A percentile compares a stretch with the other conserved stretches of the same genome.
Evolutionary conservation across 2,329 filamentous ascomycete genomes (phyloP).

Genomic region (Amphichorda felina): DNA sequence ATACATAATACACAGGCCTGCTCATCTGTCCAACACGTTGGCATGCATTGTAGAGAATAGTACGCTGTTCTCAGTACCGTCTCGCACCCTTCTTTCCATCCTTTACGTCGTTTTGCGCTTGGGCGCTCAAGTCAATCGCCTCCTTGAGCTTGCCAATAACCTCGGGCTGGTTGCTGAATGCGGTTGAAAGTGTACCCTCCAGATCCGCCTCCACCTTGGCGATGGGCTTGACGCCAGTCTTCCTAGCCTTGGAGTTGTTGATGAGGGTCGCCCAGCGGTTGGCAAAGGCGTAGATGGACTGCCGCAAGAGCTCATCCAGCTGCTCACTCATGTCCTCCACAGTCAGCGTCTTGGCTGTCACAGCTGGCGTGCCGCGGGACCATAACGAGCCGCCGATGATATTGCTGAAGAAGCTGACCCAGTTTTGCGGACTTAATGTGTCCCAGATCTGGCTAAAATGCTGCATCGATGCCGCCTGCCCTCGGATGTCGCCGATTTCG

Average conservation of each 20-base stretch:
- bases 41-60: no score
- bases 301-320: slow-evolving; percentile 48
- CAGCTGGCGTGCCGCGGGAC: slow-evolving; percentile 21
- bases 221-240: slow-evolving; percentile 35
- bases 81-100: slow-evolving; percentile 20
- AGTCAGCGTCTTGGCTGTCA: slow-evolving; percentile 26
- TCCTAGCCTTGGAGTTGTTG: slow-evolving; percentile 34
- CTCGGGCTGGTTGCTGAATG: slow-evolving; percentile 48
- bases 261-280: slow-evolving; percentile 43
- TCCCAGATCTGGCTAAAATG: slow-evolving; percentile 57
- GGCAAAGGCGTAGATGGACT: slow-evolving; percentile 52
- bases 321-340: slow-evolving; percentile 52
- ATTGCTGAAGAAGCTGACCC: slow-evolving; percentile 45
- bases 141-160: slow-evolving; percentile 48
- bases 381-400: slow-evolving; percentile 45
- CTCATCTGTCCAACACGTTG: no score
- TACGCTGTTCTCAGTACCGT: slow-evolving; percentile 22
- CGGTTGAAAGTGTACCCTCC: slow-evolving; percentile 40
- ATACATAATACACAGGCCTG: no score
- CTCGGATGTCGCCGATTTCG: slow-evolving; percentile 66
- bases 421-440: slow-evolving; percentile 44
- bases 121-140: slow-evolving; percentile 44
- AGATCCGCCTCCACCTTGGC: slow-evolving; percentile 44
- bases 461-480: slow-evolving; percentile 34
- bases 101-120: slow-evolving; percentile 35